Evolutionary conservation across 768 basidiomycete genomes (phyloP).

Genomic region (Termitomyces bulborhizus): DNA sequence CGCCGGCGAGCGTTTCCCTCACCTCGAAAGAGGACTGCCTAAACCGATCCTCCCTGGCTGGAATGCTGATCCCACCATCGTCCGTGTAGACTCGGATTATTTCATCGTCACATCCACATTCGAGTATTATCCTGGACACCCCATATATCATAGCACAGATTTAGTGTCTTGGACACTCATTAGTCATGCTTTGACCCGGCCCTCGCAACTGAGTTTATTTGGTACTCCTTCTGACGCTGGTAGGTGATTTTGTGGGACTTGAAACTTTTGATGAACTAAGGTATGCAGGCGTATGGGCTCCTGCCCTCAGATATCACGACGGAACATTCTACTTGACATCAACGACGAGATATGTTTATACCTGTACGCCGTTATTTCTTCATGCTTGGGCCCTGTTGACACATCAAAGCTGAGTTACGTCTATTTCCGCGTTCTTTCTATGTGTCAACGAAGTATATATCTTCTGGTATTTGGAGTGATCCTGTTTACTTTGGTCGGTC

Average conservation of each 20-base stretch:
- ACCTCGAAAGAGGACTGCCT: too few species aligned
- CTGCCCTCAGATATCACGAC: constrained; percentile 27
- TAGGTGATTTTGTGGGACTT: constrained; percentile 3
- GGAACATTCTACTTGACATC: constrained; percentile 29
- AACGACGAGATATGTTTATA: constrained; percentile 34
- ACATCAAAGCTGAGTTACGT: constrained; percentile 24
- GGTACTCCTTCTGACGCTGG: constrained; percentile 34
- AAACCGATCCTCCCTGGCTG: constrained; percentile 34
- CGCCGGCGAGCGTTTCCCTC: too few species aligned
- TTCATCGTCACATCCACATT: constrained; percentile 34
- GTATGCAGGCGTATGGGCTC: constrained; percentile 28
- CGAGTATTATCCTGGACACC: constrained; percentile 34
- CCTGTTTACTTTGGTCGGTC: constrained; percentile 31
- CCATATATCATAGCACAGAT: constrained; percentile 36
- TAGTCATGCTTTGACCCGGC: constrained; percentile 29
- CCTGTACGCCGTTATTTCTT: constrained; percentile 15
- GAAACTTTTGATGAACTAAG: neutral
- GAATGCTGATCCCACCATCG: constrained; percentile 34
- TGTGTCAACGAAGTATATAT: constrained; percentile 31
- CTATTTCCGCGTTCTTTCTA: constrained; percentile 34
- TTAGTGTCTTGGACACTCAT: constrained; percentile 29
- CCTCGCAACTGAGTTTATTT: constrained; percentile 28
- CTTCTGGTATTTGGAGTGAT: constrained; percentile 33
- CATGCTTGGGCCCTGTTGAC: neutral
- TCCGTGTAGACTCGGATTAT: constrained; percentile 33